Conservation (phyloP, 2,329 filamentous ascomycete genomes). For the Fusarium sp. region DNA sequence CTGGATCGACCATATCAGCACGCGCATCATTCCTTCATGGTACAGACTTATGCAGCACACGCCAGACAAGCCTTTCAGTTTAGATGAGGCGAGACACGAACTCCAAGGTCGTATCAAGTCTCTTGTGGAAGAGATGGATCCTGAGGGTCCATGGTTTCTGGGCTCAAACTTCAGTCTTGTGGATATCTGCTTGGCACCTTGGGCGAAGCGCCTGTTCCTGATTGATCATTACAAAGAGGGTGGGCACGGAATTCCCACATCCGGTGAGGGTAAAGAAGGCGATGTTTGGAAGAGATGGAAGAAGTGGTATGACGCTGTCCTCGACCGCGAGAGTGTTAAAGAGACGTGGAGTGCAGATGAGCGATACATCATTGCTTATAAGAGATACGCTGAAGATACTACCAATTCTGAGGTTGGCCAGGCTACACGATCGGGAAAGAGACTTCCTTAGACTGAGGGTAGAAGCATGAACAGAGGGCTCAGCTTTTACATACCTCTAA, state of each 20-base stretch:
- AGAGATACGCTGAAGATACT: constrained; percentile 75
- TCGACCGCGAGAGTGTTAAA: constrained; percentile 72
- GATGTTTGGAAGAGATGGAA: constrained; percentile 78
- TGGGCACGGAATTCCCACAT: constrained; percentile 64
- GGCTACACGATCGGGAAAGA: constrained; percentile 73
- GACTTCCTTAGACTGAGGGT: constrained; percentile 64
- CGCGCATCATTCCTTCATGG: constrained; percentile 77
- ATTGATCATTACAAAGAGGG: constrained; percentile 81
- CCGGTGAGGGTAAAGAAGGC: constrained; percentile 70
- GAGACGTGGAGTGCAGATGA: constrained; percentile 78
- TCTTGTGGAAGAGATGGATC: constrained; percentile 74
- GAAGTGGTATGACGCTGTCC: constrained; percentile 73
- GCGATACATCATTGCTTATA: constrained; percentile 78
- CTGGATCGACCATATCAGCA: constrained; percentile 82
- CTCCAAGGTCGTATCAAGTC: constrained; percentile 72
- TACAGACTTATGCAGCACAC: constrained; percentile 75
- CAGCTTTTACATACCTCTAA: too few relatives aligned
- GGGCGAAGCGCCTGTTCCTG: constrained; percentile 79
- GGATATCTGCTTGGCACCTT: constrained; percentile 80
- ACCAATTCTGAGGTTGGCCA: constrained; percentile 74
- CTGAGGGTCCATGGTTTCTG: constrained; percentile 73
- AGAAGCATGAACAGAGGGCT: not conserved
- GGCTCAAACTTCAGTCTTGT: constrained; percentile 76
- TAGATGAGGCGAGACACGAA: constrained; percentile 70
- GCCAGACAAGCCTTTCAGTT: constrained; percentile 61